A percentile compares a stretch with the other conserved stretches of the same genome.
Evolutionary conservation across 129 eudicot species (phyloP).

Genomic region (Tagetes patula): DNA sequence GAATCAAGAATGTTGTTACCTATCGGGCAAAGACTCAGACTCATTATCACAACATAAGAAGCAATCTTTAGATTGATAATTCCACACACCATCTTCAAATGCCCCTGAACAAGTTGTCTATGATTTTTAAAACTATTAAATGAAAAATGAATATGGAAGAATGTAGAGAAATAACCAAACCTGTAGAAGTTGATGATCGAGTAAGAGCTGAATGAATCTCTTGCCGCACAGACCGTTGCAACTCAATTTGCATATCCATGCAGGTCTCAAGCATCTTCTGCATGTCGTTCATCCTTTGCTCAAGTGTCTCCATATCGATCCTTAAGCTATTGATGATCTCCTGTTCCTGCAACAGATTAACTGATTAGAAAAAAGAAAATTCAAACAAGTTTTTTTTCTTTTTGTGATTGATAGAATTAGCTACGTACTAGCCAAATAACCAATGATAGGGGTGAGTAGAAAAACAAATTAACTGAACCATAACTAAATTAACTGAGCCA

Average conservation of each 20-base stretch:
- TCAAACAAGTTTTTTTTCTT: too few relatives aligned
- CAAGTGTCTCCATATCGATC: slow-evolving; percentile 71
- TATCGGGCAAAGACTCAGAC: slow-evolving; percentile 59
- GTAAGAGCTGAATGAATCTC: slow-evolving; percentile 79
- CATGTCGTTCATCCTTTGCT: slow-evolving; percentile 74
- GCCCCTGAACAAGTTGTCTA: slow-evolving; percentile 24
- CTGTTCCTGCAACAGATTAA: slow-evolving; percentile 45
- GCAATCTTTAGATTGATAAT: slow-evolving; percentile 55
- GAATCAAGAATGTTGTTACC: slow-evolving; percentile 39
- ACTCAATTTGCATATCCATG: slow-evolving; percentile 80
- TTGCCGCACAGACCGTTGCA: slow-evolving; percentile 69
- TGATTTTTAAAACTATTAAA: background rate
- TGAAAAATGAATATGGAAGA: background rate
- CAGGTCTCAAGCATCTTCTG: slow-evolving; percentile 87
- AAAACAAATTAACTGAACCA: too few relatives aligned
- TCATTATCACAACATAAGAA: slow-evolving; percentile 55
- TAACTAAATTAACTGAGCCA: too few relatives aligned
- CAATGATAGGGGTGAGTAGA: too few relatives aligned
- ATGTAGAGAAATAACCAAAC: background rate
- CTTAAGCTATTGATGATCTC: slow-evolving; percentile 73
- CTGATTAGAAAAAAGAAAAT: background rate
- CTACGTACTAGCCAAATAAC: too few relatives aligned
- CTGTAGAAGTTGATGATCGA: slow-evolving; percentile 33
- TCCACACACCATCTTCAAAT: slow-evolving; percentile 20
- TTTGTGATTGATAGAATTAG: too few relatives aligned